Evolutionary conservation across 495 filamentous ascomycete species (phyloP), one percentile per base, ranked within the genome.

Genomic region (Podospora conica): DNA sequence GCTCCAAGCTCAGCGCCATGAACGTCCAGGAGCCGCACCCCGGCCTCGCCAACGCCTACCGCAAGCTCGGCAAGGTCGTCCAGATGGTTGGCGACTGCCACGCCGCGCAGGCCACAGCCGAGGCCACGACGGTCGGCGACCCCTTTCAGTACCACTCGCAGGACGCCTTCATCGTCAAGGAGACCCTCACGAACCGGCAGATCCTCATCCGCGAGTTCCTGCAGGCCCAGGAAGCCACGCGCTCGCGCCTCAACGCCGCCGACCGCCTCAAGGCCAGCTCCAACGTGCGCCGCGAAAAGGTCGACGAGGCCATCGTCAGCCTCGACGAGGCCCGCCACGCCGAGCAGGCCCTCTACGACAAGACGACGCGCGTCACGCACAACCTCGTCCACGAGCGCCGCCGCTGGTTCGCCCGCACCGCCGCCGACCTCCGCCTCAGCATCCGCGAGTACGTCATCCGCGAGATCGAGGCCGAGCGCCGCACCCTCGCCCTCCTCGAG

Each of bases 161-260:
- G 15, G 95, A 99, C 73, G 92, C 96, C 24, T 95, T 98, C 74
- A 96, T 98, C 73, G 96, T 99, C 69, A 99, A 99, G 78, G 96
- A 99, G 73, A 97, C 94, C 23, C 85, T 99, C 68, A 99, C 96
- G 21, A 99, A 99, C 79, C 89, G 96, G 3, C 96, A 99, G 76
- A 96, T 99, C 72, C 84, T 99, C n/a, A 89, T 97, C 31, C 92
- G 96, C 58, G 96, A 99, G 68, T 85, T 97, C 55, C 75, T 96
- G 25, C 89, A 95, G 75, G 93, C 95, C 3, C 90, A 96, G 73
- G 90, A 94, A 73, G 79, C 79, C 54, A 90, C 93, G 9, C 86
- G 88, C 53, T 90, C 84, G 75, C 93, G 91, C 73, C 85, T 90
- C 23, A 84, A 87, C 65, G 93, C 93, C 0, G 91, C 93, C 11